A percentile compares a stretch with the other conserved stretches of the same genome.
Evolutionary conservation across 1,284 basidiomycete species (phyloP).

Genomic region (Rhodotorula sp.): DNA sequence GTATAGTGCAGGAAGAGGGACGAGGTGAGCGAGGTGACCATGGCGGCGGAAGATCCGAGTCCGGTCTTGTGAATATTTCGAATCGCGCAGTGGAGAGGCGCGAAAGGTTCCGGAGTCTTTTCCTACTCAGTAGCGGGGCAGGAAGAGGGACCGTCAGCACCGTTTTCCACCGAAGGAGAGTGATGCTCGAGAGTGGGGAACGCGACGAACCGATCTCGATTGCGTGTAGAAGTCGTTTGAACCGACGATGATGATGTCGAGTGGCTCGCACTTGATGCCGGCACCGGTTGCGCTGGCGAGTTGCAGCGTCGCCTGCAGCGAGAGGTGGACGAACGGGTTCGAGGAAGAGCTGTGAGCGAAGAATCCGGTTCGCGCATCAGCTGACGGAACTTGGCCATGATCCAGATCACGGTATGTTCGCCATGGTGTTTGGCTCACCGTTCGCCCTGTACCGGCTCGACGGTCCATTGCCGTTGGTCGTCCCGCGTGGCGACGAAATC

Average conservation of each 20-base stretch:
- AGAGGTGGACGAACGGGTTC: constrained; percentile 91
- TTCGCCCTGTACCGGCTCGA: constrained; percentile 18
- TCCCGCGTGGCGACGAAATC: constrained; percentile 58
- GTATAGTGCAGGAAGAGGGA: constrained; percentile 72
- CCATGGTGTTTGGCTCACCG: constrained; percentile 9
- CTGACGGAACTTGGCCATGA: not conserved
- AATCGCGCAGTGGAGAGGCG: constrained; percentile 66
- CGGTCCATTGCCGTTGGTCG: constrained; percentile 19
- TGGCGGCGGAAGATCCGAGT: constrained; percentile 90
- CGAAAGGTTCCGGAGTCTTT: constrained; percentile 63
- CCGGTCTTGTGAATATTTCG: constrained; percentile 93
- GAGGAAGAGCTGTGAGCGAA: constrained; percentile 11
- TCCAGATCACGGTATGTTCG: constrained; percentile 12
- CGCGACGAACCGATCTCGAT: constrained; percentile 16
- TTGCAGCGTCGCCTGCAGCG: constrained; percentile 71
- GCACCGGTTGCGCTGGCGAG: constrained; percentile 54
- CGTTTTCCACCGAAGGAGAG: no score
- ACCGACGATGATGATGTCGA: constrained; percentile 78
- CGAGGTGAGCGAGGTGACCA: constrained; percentile 91
- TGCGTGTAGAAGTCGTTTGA: constrained; percentile 99
- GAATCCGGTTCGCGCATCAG: not conserved
- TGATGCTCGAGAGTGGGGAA: no score
- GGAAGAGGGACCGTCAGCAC: constrained; percentile 46
- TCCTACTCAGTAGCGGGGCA: constrained; percentile 51
- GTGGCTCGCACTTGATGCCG: constrained; percentile 48